These are phyloP conservation scores for Actinomucor elegans DNA, from an alignment of 371 early-diverging fungal species.

Conservation along the genomic window DNA sequence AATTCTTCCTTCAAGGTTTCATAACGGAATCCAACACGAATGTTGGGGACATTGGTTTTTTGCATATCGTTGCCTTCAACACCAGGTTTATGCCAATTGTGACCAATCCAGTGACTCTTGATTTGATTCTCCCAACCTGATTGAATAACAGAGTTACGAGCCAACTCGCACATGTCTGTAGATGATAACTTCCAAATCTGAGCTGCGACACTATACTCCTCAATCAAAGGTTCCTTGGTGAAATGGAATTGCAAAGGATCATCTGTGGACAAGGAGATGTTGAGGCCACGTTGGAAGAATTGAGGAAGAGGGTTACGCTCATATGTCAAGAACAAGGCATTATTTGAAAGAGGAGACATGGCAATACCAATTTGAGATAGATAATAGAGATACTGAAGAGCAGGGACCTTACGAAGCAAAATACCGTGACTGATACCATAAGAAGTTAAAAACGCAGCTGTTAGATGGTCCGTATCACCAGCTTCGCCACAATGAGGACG, in stretches of 20 bases:
- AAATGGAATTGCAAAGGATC: constrained; percentile 99
- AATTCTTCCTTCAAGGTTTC: constrained; percentile 88
- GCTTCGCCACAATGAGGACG: constrained; percentile 98
- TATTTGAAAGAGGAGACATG: constrained; percentile 98
- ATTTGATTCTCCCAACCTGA: constrained; percentile 91
- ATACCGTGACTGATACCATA: constrained; percentile 97
- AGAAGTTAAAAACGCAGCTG: constrained; percentile 90
- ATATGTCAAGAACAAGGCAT: constrained; percentile 95
- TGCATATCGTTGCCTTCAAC: constrained; percentile 87
- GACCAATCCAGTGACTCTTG: constrained; percentile 95
- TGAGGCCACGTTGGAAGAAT: constrained; percentile 96
- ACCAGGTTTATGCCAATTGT: constrained; percentile 75
- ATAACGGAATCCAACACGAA: constrained; percentile 85
- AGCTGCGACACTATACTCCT: constrained; percentile 97
- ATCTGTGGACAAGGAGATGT: constrained; percentile 95
- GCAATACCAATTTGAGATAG: constrained; percentile 96
- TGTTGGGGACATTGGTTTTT: constrained; percentile 96
- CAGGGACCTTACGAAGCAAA: constrained; percentile 94
- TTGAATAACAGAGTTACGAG: constrained; percentile 93
- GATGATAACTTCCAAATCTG: constrained; percentile 97
- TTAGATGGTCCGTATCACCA: constrained; percentile 97
- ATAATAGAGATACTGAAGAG: constrained; percentile 96
- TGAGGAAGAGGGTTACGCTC: constrained; percentile 95
- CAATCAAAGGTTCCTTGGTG: constrained; percentile 98
- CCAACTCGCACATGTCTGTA: constrained; percentile 98